Base-by-base conservation (phyloP, 371 early-diverging fungal genomes). In the Thermomucor indicae-seudaticae region DNA sequence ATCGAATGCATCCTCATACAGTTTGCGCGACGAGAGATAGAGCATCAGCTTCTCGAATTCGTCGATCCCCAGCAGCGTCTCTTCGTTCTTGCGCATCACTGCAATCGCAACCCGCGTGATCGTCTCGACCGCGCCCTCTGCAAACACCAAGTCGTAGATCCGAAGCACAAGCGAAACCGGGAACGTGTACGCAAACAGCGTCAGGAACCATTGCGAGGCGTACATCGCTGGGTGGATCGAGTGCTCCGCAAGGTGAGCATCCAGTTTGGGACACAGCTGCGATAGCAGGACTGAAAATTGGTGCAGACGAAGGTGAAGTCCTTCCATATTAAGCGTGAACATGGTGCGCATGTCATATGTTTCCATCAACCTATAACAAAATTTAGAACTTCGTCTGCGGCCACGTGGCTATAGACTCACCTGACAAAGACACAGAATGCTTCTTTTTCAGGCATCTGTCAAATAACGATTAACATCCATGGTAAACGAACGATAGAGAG, bases 151-250 rank as follows among this genome's bases (percentile, higher is more conserved):
- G 69, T 97, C 98, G 43, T 90, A 90, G 51, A 97, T 86, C 3
- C 97, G 85, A 56, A 93, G 72, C 4, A 95, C 95, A 43, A 94
- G 65, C 1, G 83, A 78, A 24, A 95, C 76, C 4, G 98, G 97
- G 59, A 95, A 91, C 1, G 92, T 81, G 67, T 92, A 95, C 2
- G 97, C 93, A 66, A 96, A 97, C 40, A 95, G 59, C 3, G 98
- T 95, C 69, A 97, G 78, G 67, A 95, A 94, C 96, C 96, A 92
- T 57, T 90, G 92, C 4, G 90, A 86, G 1, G 88, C 95, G 55
- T 90, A 97, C 93, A 96, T 94, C 53, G 86, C 88, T 0, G 90
- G 74, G 47, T 81, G 78, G 40, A 97, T 80, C 42, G 83, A 84
- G 53, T 93, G 83, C 49, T 70, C 52, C 11, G 67, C 64, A 40